A percentile compares a stretch with the other conserved stretches of the same genome.
Evolutionary conservation across 148 eudicot species (phyloP).

Genomic region (Drosera capensis): DNA sequence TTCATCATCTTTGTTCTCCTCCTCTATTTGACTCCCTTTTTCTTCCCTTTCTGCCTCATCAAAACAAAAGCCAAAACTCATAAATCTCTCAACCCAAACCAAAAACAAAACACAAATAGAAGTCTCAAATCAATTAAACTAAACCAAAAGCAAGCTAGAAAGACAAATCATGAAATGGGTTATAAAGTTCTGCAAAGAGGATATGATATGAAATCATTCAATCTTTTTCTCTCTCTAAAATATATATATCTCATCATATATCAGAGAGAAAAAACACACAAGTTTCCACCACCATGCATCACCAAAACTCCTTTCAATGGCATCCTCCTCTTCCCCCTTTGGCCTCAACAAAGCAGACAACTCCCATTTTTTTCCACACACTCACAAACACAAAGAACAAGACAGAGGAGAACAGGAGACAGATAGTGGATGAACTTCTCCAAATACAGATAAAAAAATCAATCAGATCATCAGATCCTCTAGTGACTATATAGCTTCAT

Average conservation of each 20-base stretch:
- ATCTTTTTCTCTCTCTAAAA: too few relatives aligned
- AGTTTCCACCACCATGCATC: neutral
- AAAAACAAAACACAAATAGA: too few relatives aligned
- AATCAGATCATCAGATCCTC: constrained; percentile 13
- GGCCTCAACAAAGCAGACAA: neutral
- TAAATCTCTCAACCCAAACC: neutral
- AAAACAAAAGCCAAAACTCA: neutral
- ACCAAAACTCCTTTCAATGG: neutral
- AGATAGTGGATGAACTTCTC: constrained; percentile 16
- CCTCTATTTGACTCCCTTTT: neutral
- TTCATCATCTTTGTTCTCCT: neutral
- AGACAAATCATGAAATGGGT: neutral
- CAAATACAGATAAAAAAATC: constrained; percentile 14
- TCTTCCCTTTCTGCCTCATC: neutral
- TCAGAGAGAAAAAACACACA: neutral
- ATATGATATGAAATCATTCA: too few relatives aligned
- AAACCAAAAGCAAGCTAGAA: neutral
- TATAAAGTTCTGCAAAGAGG: too few relatives aligned
- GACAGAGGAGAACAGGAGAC: neutral
- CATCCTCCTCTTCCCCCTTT: constrained; percentile 1
- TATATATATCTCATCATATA: too few relatives aligned
- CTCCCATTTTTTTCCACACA: constrained; percentile 1
- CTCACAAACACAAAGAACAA: too few relatives aligned
- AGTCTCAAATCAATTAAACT: too few relatives aligned
- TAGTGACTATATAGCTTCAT: constrained; percentile 26